Evolutionary conservation across 1,139 yeast genomes (phyloP), one percentile per base, ranked within the genome.

Genomic region (Geotrichum fermentans): DNA sequence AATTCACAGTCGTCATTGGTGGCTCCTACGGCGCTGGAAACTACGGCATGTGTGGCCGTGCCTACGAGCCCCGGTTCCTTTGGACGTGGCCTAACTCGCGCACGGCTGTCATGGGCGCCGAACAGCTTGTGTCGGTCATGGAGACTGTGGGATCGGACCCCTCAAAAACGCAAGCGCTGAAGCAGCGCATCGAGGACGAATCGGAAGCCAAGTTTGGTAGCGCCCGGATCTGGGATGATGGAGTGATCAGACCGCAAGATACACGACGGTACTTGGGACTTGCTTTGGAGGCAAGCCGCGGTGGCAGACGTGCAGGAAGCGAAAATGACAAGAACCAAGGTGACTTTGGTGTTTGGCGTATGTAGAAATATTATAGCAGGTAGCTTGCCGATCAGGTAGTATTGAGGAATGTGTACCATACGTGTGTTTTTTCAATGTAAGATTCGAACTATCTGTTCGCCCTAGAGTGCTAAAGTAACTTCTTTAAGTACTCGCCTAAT

Each of bases 41-140:
- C 55, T 65, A 65, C 54, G 69, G 69, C 17, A 65, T 65, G 69
- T 65, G 69, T 39, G 69, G 69, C 21, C 52, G 69, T 24, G 68
- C 68, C 21, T 65, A 65, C 50, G 63, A 62, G 48, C 69, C 69
- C 3, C 58, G 65, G 30, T 65, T 65, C 56, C 56, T 65, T 44
- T 63, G 65, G 63, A 49, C 66, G 7, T 65, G 69, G 69, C 69
- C 69, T 50, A 65, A 65, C 54, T 58, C 67, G 22, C 56, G 64
- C 26, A 64, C 68, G 14, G 68, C 67, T 13, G 69, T 65, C 37
- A 65, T 65, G 69, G 69, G 69, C 3, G 63, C 68, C 4, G 68
- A 65, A 56, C 69, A 65, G 53, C 60, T 65, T 41, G 64, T 66
- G 2, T 57, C 62, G 14, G 69, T 65, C 41, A 63, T 65, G 68